These are phyloP conservation scores for Eimeria maxima DNA, from an alignment of 169 alveolate species.

Conservation along the genomic window DNA sequence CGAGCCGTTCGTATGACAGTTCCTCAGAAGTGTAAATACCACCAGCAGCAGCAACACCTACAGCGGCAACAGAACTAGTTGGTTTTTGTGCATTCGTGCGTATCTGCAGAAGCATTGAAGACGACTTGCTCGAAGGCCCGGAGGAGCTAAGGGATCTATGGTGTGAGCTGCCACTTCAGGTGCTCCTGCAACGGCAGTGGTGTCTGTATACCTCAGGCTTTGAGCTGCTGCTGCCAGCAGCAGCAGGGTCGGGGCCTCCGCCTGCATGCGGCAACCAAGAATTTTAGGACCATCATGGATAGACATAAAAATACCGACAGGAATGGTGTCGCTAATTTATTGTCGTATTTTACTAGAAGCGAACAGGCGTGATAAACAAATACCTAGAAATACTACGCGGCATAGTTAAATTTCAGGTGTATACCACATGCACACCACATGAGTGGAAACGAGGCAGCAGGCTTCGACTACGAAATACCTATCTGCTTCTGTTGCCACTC, in stretches of 20 bases:
- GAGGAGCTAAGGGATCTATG: slow-evolving; percentile 51
- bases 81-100: background rate
- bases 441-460: no score
- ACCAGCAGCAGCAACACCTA: background rate
- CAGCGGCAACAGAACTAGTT: background rate
- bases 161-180: background rate
- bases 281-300: background rate
- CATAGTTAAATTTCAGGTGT: background rate
- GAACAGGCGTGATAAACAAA: no score
- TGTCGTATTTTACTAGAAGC: no score
- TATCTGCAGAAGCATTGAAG: background rate
- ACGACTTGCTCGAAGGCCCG: slow-evolving; percentile 23
- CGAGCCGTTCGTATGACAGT: background rate
- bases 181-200: slow-evolving; percentile 62
- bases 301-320: no score
- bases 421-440: background rate
- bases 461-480: background rate
- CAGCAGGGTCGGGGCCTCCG: background rate
- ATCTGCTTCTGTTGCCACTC: background rate
- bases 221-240: slow-evolving; percentile 63
- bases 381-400: background rate
- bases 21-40: background rate
- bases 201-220: slow-evolving; percentile 65
- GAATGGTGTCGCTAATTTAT: no score
- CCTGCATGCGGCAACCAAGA: no score